Conservation (phyloP, 805 yeast species). For the fission yeast (Schizosaccharomyces pombe) region ASM294v3 CU329670.1:4135001-4135500, state of each 20-base stretch:
- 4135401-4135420: conserved; percentile 39
- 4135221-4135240: conserved; percentile 48
- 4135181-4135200: conserved; percentile 42
- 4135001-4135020: conserved; percentile 65
- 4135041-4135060: conserved; percentile 86
- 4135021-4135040: conserved; percentile 52
- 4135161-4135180: conserved; percentile 86
- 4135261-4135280: conserved; percentile 86
- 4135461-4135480: conserved; percentile 3
- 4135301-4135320: conserved; percentile 47
- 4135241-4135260: conserved; percentile 53
- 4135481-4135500: background rate
- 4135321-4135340: conserved; percentile 62
- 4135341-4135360: conserved; percentile 81
- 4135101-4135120: conserved; percentile 37
- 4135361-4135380: conserved; percentile 43
- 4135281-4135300: conserved; percentile 38
- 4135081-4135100: conserved; percentile 47
- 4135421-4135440: conserved; percentile 44
- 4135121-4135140: conserved; percentile 45
- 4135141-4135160: conserved; percentile 71
- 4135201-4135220: conserved; percentile 51
- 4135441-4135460: conserved; percentile 7
- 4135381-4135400: conserved; percentile 39
- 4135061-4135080: conserved; percentile 38